phyloP scores from a whole-genome alignment of 495 filamentous ascomycete species.

The Clohesyomyces aquaticus region DNA sequence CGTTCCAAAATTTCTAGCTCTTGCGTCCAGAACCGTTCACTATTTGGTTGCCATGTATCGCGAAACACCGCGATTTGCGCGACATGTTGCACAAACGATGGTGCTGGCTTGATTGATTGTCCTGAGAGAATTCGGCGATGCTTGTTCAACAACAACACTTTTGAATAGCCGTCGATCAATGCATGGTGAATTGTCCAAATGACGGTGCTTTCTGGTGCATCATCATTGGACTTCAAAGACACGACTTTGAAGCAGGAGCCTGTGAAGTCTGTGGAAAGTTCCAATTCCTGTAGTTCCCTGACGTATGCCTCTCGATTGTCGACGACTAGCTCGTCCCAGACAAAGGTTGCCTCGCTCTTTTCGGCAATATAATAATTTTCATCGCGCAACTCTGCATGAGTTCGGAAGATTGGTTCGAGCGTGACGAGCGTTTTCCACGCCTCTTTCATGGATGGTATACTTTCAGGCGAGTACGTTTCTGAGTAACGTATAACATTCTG shows the following conservation, averaged over 20 bases:
- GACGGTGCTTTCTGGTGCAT: background rate
- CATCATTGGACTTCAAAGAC: background rate
- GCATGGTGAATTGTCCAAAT: conserved; percentile 30
- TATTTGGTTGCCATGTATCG: background rate
- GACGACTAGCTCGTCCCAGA: conserved; percentile 5
- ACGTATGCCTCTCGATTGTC: background rate
- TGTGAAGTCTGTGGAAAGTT: background rate
- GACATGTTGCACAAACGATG: conserved; percentile 8
- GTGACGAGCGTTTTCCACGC: conserved; percentile 9
- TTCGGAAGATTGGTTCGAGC: conserved; percentile 13
- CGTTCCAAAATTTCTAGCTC: too few species aligned
- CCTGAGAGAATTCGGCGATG: conserved; percentile 37
- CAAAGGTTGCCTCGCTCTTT: background rate
- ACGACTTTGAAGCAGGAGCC: conserved; percentile 8
- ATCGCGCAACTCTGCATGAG: background rate
- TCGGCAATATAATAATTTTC: background rate
- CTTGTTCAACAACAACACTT: background rate
- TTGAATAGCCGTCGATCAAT: conserved; percentile 20
- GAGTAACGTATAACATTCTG: conserved; percentile 15
- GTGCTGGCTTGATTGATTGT: background rate
- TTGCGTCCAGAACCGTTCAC: background rate
- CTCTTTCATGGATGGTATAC: background rate
- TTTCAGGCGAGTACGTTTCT: conserved; percentile 1
- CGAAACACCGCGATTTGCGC: background rate
- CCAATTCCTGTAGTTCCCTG: background rate